phyloP scores from a whole-genome alignment of 2,329 filamentous ascomycete species.

The Neoarthrinium moseri region DNA sequence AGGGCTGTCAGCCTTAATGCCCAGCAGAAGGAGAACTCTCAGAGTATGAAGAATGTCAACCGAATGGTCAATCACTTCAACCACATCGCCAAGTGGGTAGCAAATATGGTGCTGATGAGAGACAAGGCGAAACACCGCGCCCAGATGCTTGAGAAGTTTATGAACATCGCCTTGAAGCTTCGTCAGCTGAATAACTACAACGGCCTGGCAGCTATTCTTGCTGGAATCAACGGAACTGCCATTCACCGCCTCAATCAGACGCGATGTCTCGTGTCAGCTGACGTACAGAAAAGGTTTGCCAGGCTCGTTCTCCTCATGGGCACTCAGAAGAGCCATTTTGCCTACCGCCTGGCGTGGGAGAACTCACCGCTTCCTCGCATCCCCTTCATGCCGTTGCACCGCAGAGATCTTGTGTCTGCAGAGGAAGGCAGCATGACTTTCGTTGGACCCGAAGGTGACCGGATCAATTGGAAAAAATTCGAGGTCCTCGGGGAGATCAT shows the following conservation, averaged over 20 bases:
- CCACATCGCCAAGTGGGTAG: slow-evolving; percentile 78
- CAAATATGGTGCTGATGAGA: slow-evolving; percentile 80
- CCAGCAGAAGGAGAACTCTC: slow-evolving; percentile 71
- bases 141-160: slow-evolving; percentile 90
- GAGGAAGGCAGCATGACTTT: slow-evolving; percentile 92
- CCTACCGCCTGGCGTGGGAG: slow-evolving; percentile 96
- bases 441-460: slow-evolving; percentile 67
- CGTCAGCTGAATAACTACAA: slow-evolving; percentile 97
- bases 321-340: slow-evolving; percentile 86
- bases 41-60: slow-evolving; percentile 80
- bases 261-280: slow-evolving; percentile 67
- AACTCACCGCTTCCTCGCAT: slow-evolving; percentile 89
- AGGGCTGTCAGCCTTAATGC: slow-evolving; percentile 80
- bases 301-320: slow-evolving; percentile 90
- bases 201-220: slow-evolving; percentile 87
- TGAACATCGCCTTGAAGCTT: slow-evolving; percentile 82
- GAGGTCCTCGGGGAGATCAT: slow-evolving; percentile 93
- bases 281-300: slow-evolving; percentile 80
- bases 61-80: slow-evolving; percentile 95
- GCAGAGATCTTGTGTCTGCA: slow-evolving; percentile 85
- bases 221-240: slow-evolving; percentile 84
- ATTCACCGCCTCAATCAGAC: slow-evolving; percentile 84
- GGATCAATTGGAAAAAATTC: slow-evolving; percentile 98
- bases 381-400: slow-evolving; percentile 87
- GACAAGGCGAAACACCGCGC: slow-evolving; percentile 96